Percentiles rank a stretch among this genome's conserved stretches.
phyloP scores from a whole-genome alignment of 1,284 basidiomycete species.

The Leccinum huronense region DNA sequence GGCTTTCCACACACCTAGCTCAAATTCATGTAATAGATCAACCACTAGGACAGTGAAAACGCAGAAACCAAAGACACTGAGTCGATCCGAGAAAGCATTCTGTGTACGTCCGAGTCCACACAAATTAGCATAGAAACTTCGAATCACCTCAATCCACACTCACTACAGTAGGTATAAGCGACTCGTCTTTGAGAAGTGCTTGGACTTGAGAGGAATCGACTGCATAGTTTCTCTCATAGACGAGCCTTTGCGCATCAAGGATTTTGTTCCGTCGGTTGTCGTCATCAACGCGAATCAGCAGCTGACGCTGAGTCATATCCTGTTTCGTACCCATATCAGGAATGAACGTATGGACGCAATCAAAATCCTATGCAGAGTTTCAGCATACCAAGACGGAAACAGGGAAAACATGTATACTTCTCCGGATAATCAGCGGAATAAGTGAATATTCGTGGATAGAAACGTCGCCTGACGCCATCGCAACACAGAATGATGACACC shows the following conservation, averaged over 20 bases:
- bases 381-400: not conserved
- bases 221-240: conserved; percentile 17
- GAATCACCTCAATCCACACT: not conserved
- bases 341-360: conserved; percentile 25
- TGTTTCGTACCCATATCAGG: conserved; percentile 13
- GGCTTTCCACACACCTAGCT: not conserved
- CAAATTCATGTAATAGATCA: not conserved
- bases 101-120: not conserved
- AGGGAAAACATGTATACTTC: conserved; percentile 23
- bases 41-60: too few species aligned
- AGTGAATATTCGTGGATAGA: conserved; percentile 26
- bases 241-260: conserved; percentile 3
- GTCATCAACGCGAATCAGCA: conserved; percentile 3
- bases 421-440: conserved; percentile 35
- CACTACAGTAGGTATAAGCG: conserved; percentile 2
- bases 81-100: conserved; percentile 1
- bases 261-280: conserved; percentile 7
- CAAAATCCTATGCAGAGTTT: conserved; percentile 22
- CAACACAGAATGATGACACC: conserved; percentile 22
- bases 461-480: conserved; percentile 18
- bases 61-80: not conserved
- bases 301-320: not conserved
- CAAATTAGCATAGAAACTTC: not conserved
- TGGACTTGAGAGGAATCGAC: conserved; percentile 19
- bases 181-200: conserved; percentile 14